phyloP scores from a whole-genome alignment of 768 basidiomycete genomes.

The Kwoniella mangroviensis region DNA sequence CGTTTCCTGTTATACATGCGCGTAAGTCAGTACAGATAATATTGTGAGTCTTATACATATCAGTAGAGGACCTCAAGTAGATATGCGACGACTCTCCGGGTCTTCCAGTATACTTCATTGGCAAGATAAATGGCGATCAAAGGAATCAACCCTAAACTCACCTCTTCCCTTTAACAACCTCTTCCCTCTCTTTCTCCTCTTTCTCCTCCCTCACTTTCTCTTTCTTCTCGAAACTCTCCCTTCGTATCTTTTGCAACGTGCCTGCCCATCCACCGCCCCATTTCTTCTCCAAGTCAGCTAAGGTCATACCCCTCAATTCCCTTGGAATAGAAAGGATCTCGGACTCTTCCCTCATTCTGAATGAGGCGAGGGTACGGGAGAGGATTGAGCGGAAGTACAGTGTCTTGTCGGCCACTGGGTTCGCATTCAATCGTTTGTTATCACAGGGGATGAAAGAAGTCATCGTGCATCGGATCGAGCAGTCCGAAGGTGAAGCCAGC shows the following conservation, averaged over 20 bases:
- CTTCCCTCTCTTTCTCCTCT: conserved; percentile 33
- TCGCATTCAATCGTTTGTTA: no score
- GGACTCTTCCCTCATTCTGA: conserved; percentile 52
- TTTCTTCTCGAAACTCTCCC: conserved; percentile 41
- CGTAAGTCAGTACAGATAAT: not conserved
- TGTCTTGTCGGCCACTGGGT: conserved; percentile 52
- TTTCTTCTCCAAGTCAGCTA: conserved; percentile 48
- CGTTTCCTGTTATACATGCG: conserved; percentile 17
- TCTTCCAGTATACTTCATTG: no score
- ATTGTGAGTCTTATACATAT: no score
- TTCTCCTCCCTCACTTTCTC: conserved; percentile 36
- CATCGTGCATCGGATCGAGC: no score
- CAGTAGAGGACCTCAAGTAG: not conserved
- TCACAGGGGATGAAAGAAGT: conserved; percentile 2
- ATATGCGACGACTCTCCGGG: no score
- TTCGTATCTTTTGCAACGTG: conserved; percentile 43
- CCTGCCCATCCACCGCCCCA: conserved; percentile 54
- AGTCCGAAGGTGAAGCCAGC: no score
- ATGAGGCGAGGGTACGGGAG: conserved; percentile 45
- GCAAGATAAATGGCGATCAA: not conserved
- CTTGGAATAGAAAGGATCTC: conserved; percentile 56
- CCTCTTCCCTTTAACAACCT: conserved; percentile 50
- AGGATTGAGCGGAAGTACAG: conserved; percentile 44
- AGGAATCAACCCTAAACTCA: conserved; percentile 23
- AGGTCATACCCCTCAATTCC: conserved; percentile 47